Percentiles rank a stretch among this genome's conserved stretches.
Evolutionary conservation across 1,139 yeast genomes (phyloP).

Genomic region (Magnusiomyces ingens): DNA sequence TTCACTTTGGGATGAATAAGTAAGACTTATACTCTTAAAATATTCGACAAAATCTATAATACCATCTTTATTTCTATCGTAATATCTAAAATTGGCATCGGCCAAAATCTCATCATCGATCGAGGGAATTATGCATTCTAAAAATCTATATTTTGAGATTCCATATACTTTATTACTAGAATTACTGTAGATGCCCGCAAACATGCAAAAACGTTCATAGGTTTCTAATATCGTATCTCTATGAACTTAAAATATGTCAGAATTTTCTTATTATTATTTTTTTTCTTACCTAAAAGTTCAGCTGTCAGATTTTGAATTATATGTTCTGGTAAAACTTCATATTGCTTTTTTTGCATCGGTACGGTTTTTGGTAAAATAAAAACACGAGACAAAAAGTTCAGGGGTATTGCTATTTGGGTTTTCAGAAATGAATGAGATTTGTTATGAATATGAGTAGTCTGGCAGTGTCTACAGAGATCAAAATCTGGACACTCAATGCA

Average conservation of each 20-base stretch:
- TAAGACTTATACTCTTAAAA: constrained; percentile 8
- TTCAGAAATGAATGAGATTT: constrained; percentile 23
- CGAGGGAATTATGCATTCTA: constrained; percentile 14
- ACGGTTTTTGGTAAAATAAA: constrained; percentile 9
- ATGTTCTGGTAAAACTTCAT: constrained; percentile 2
- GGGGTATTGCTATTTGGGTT: constrained; percentile 28
- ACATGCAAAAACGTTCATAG: constrained; percentile 7
- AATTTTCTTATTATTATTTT: neutral
- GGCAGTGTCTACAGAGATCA: constrained; percentile 31
- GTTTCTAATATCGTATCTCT: neutral
- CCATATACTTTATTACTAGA: constrained; percentile 15
- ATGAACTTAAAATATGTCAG: neutral
- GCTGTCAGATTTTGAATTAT: constrained; percentile 1
- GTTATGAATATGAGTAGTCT: constrained; percentile 22
- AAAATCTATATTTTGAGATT: constrained; percentile 18
- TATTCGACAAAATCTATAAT: constrained; percentile 24
- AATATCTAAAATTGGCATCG: constrained; percentile 16
- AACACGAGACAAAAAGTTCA: constrained; percentile 18
- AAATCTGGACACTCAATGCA: constrained; percentile 31
- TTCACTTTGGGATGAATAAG: neutral
- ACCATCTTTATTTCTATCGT: constrained; percentile 25
- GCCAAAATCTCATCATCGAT: constrained; percentile 16
- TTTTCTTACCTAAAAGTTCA: neutral
- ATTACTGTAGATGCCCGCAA: constrained; percentile 4
- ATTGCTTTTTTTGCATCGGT: constrained; percentile 12